Percentiles rank a stretch among this genome's conserved stretches.
Conservation (phyloP, 371 early-diverging fungal species). For the Phascolomyces articulosus region DNA sequence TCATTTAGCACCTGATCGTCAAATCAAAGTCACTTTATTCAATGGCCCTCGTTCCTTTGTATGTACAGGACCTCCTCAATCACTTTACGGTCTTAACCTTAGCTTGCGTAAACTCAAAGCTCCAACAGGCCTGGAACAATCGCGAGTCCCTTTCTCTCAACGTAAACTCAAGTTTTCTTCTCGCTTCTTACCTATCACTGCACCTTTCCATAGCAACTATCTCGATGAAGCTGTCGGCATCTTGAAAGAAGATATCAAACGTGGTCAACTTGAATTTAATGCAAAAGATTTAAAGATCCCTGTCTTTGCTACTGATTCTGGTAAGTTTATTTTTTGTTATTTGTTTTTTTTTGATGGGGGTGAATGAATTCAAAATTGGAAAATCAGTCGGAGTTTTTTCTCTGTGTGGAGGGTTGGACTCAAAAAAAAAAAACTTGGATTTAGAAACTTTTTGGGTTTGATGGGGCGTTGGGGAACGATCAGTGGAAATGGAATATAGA, state of each 20-base stretch:
- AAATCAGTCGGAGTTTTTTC: conserved; percentile 7
- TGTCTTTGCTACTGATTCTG: conserved; percentile 81
- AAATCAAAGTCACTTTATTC: conserved; percentile 80
- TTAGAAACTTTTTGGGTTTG: conserved; percentile 9
- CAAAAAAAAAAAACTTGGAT: no score
- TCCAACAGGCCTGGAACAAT: conserved; percentile 80
- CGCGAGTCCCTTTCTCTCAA: conserved; percentile 83
- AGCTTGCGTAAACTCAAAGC: conserved; percentile 89
- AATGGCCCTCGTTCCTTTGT: conserved; percentile 90
- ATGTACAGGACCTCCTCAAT: conserved; percentile 89
- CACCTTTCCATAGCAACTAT: conserved; percentile 88
- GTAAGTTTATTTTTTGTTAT: no score
- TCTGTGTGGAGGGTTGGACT: no score
- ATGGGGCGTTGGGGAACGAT: conserved; percentile 48
- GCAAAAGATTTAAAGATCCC: conserved; percentile 68
- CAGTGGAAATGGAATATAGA: conserved; percentile 4
- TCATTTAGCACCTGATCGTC: conserved; percentile 81
- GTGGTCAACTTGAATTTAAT: conserved; percentile 60
- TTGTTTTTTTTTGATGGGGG: conserved; percentile 17
- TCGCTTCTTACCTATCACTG: conserved; percentile 89
- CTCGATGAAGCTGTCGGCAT: conserved; percentile 65
- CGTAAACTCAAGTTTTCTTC: conserved; percentile 87
- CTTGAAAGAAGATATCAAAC: conserved; percentile 66
- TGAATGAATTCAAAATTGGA: neutral
- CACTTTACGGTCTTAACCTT: conserved; percentile 88